These are phyloP conservation scores for Glebionis coronaria DNA, from an alignment of 129 eudicot species.

Conservation along the genomic window DNA sequence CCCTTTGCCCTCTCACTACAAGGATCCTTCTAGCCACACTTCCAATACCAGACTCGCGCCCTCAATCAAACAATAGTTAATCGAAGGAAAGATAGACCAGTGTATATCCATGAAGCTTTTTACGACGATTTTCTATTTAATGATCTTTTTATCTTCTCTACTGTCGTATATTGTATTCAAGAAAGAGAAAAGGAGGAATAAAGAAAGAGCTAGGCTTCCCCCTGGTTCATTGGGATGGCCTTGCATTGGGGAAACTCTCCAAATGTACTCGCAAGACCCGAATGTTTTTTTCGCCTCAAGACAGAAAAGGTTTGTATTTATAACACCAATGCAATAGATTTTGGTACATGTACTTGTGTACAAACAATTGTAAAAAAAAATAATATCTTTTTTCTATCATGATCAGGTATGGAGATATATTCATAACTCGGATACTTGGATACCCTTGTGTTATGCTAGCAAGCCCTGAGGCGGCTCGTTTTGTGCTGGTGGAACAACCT, in stretches of 20 bases:
- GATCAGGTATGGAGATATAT: constrained; percentile 75
- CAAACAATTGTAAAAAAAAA: neutral
- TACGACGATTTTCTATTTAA: constrained; percentile 31
- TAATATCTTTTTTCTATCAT: neutral
- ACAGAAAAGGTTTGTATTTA: constrained; percentile 52
- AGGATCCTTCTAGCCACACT: constrained; percentile 19
- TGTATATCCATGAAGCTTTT: constrained; percentile 31
- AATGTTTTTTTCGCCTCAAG: constrained; percentile 54
- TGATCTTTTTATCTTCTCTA: constrained; percentile 46
- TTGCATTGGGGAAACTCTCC: constrained; percentile 70
- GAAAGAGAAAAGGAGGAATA: constrained; percentile 34
- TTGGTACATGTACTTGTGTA: neutral
- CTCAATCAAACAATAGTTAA: constrained; percentile 12
- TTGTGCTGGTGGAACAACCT: constrained; percentile 63
- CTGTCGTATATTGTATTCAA: constrained; percentile 37
- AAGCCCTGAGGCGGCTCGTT: constrained; percentile 81
- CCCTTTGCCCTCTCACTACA: constrained; percentile 18
- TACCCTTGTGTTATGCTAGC: constrained; percentile 87
- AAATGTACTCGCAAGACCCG: constrained; percentile 71
- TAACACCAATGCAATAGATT: neutral
- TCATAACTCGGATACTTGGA: constrained; percentile 76
- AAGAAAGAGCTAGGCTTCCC: constrained; percentile 45
- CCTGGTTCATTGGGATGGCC: constrained; percentile 93
- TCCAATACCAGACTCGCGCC: constrained; percentile 2
- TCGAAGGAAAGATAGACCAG: neutral